A percentile compares a stretch with the other conserved stretches of the same genome.
Evolutionary conservation across 1,139 yeast species (phyloP).

Genomic region (Debaryomyces psychrophilus): DNA sequence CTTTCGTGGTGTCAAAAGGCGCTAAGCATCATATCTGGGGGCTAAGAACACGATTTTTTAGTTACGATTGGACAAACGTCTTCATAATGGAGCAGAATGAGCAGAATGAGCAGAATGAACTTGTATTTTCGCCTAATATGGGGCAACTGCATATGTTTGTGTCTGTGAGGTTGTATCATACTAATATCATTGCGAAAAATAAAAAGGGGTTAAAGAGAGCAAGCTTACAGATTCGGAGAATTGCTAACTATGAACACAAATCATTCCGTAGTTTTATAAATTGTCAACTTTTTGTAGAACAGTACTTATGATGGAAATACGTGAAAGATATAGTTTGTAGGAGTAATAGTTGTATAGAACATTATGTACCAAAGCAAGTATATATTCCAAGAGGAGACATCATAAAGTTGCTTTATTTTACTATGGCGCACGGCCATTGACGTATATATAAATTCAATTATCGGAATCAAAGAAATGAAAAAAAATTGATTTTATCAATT

Average conservation of each 20-base stretch:
- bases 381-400: neutral
- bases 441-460: neutral
- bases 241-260: neutral
- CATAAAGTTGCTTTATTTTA: constrained; percentile 1
- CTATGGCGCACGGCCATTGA: neutral
- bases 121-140: too few relatives aligned
- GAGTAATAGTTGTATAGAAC: constrained; percentile 1
- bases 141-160: too few relatives aligned
- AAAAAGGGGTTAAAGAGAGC: constrained; percentile 3
- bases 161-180: too few relatives aligned
- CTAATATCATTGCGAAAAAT: neutral
- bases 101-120: too few relatives aligned
- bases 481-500: neutral
- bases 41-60: too few relatives aligned
- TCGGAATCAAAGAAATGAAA: neutral
- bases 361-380: neutral
- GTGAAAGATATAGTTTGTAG: neutral
- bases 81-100: too few relatives aligned
- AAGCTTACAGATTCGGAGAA: neutral
- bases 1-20: too few relatives aligned
- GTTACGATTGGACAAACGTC: too few relatives aligned
- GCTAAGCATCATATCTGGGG: too few relatives aligned
- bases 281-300: neutral
- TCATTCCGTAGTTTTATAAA: constrained; percentile 1
- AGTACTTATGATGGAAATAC: neutral